Conservation (phyloP, 73 alveolate genomes). For the Stentor roeselii region DNA sequence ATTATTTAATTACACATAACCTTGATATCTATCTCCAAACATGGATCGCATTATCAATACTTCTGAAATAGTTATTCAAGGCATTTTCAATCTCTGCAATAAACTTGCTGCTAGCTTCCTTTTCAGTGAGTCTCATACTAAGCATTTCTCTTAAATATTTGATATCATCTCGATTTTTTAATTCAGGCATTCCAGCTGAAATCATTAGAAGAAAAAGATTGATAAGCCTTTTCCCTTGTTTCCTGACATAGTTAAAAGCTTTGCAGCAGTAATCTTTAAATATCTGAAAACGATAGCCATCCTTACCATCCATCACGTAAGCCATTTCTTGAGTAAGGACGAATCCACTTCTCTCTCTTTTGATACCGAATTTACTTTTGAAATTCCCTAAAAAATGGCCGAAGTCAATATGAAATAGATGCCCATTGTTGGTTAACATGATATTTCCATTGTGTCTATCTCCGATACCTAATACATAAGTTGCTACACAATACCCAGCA, state of each 20-base stretch:
- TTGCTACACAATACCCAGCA: slow-evolving; percentile 96
- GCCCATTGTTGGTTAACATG: slow-evolving; percentile 88
- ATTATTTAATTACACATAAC: too few relatives aligned
- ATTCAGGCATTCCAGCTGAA: slow-evolving; percentile 91
- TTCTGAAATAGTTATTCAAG: slow-evolving; percentile 49
- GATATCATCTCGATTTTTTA: slow-evolving; percentile 62
- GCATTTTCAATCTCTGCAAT: slow-evolving; percentile 55
- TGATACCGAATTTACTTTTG: slow-evolving; percentile 86
- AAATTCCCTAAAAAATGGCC: slow-evolving; percentile 97
- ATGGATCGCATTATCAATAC: slow-evolving; percentile 59
- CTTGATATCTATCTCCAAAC: slow-evolving; percentile 32
- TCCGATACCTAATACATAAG: slow-evolving; percentile 93
- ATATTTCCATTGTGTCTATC: slow-evolving; percentile 97
- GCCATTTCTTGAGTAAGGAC: slow-evolving; percentile 82
- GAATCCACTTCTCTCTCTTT: slow-evolving; percentile 92
- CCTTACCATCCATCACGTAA: slow-evolving; percentile 83
- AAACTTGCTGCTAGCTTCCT: slow-evolving; percentile 69
- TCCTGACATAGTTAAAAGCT: slow-evolving; percentile 83
- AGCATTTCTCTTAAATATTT: slow-evolving; percentile 55
- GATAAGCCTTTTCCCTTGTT: slow-evolving; percentile 69
- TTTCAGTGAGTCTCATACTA: slow-evolving; percentile 50
- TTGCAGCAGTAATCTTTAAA: slow-evolving; percentile 73
- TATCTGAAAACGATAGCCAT: slow-evolving; percentile 56
- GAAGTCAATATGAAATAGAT: slow-evolving; percentile 96
- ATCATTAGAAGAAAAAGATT: slow-evolving; percentile 86